A percentile compares a stretch with the other conserved stretches of the same genome.
Conservation (phyloP, 2,329 filamentous ascomycete genomes). For the Calonectria hawksworthii region DNA sequence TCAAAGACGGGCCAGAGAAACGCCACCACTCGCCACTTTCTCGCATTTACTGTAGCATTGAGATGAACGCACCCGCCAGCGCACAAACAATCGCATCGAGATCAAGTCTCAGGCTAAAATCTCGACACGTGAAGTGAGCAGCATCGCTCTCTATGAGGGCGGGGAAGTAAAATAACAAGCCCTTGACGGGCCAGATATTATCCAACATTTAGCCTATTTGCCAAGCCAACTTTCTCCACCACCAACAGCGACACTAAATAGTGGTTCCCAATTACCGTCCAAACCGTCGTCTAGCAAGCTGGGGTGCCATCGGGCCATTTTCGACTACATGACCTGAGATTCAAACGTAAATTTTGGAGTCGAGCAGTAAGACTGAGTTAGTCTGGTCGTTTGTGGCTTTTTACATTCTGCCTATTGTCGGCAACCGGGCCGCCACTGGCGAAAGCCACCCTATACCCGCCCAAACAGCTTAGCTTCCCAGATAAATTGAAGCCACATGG, state of each 20-base stretch:
- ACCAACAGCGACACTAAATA: neutral
- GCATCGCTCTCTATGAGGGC: neutral
- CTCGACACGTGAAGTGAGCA: neutral
- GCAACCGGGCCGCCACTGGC: neutral
- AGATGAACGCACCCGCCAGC: no score
- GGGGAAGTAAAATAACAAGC: neutral
- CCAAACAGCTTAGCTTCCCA: neutral
- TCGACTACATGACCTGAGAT: neutral
- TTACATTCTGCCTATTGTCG: slow-evolving; percentile 1
- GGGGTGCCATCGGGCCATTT: slow-evolving; percentile 8
- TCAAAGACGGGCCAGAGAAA: neutral
- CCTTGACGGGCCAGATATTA: neutral
- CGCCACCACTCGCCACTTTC: neutral
- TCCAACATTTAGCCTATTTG: slow-evolving; percentile 21
- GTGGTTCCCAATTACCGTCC: neutral
- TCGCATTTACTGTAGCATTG: neutral
- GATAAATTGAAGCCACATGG: neutral
- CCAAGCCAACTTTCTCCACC: neutral
- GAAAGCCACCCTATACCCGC: neutral
- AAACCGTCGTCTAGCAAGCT: neutral
- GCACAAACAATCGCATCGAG: neutral
- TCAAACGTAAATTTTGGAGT: neutral
- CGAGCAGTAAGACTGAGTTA: neutral
- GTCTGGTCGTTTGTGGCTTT: neutral
- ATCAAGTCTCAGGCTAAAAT: neutral